phyloP scores from a whole-genome alignment of 2,329 filamentous ascomycete genomes.

The Diaporthe batatas region DNA sequence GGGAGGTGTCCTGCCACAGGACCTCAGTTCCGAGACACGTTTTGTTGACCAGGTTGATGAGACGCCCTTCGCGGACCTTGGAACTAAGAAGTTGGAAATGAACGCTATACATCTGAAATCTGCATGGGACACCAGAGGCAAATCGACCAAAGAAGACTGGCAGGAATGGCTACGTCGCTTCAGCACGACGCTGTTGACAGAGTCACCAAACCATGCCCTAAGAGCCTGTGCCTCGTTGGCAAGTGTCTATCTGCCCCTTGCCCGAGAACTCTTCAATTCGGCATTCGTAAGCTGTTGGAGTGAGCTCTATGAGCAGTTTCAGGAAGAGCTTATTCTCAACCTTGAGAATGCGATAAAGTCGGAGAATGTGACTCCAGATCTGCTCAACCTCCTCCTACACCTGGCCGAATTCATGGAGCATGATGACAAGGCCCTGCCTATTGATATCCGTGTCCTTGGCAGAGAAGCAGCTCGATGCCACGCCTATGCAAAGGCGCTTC shows the following conservation, averaged over 20 bases:
- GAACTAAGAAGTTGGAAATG: slow-evolving; percentile 93
- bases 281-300: slow-evolving; percentile 99
- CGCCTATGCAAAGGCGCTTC: slow-evolving; percentile 96
- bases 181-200: slow-evolving; percentile 93
- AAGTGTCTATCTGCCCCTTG: slow-evolving; percentile 90
- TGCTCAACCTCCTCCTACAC: slow-evolving; percentile 93
- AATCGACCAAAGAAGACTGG: slow-evolving; percentile 99
- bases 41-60: slow-evolving; percentile 86
- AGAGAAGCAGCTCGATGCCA: slow-evolving; percentile 97
- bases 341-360: slow-evolving; percentile 97
- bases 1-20: slow-evolving; percentile 93
- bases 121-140: slow-evolving; percentile 96
- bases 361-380: slow-evolving; percentile 94
- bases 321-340: slow-evolving; percentile 94
- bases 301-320: slow-evolving; percentile 95
- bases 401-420: slow-evolving; percentile 99
- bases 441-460: slow-evolving; percentile 94
- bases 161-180: slow-evolving; percentile 98
- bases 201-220: slow-evolving; percentile 95
- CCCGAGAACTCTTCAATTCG: slow-evolving; percentile 96
- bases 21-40: slow-evolving; percentile 87
- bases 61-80: slow-evolving; percentile 83
- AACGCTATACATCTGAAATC: slow-evolving; percentile 97
- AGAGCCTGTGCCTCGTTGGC: slow-evolving; percentile 93
- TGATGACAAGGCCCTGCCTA: slow-evolving; percentile 97